Base-by-base conservation (phyloP, 768 basidiomycete genomes). In the Trametopsis cervina region DNA sequence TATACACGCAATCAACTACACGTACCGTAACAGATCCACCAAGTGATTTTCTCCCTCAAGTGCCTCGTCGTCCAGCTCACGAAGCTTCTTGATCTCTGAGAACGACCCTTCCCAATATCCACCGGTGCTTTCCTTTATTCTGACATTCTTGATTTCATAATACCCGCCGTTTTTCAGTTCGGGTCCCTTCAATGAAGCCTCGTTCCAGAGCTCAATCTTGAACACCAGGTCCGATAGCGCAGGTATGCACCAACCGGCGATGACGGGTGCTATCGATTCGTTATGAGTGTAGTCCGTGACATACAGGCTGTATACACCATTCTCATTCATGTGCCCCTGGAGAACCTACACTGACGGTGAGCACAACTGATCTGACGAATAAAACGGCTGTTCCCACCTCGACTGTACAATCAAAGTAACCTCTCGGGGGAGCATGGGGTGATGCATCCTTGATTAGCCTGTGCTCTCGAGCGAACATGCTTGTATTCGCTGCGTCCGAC, bases 201-300 rank as follows among this genome's bases (percentile, higher is more conserved):
- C 57, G 52, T 80, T 77, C 79, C 80, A 85, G 65, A 79, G 74
- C 53, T 76, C 74, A 24, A 83, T 69, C 41, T 68, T 74, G n/a
- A 85, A 56, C 15, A 79, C 69, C 21, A 57, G 60, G 12, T 72
- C 65, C 2, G 63, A 63, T 26, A 85, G 62, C 21, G 63, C 65
- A 4, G 66, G 57, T 10, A 75, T 68, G 58, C 76, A 81, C 75
- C 74, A 80, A 38, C 62, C 44, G 5, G 67, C 65, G 45, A 69
- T 63, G n/a, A 69, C 52, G 13, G 66, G 57, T 3, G 47, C 47
- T 37, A 70, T 55, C 5, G 54, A 50, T 4, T 63, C 41, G 46
- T 77, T 78, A 36, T 51, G 54, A 4, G 83, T 81, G 57, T 83
- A 85, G 54, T 86, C 84, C 1, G 84, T 85, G 43, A 83, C 80